A percentile compares a stretch with the other conserved stretches of the same genome.
Conservation (phyloP, 768 basidiomycete species). For the Termitomyces sp. region DNA sequence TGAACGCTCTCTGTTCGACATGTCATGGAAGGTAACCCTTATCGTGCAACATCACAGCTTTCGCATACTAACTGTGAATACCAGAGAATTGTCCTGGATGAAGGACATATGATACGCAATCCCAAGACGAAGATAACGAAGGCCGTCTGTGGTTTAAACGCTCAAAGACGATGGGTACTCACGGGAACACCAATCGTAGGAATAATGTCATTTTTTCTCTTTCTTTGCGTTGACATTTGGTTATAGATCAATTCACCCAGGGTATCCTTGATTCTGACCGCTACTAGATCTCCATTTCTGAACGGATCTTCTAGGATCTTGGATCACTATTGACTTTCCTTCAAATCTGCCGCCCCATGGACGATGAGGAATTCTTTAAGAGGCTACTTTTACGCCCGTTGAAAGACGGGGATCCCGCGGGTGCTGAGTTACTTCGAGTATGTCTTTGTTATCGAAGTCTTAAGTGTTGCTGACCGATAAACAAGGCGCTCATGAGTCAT, state of each 20-base stretch:
- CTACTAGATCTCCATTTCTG: background rate
- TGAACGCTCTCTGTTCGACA: slow-evolving; percentile 52
- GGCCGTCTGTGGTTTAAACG: slow-evolving; percentile 55
- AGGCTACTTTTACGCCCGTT: slow-evolving; percentile 73
- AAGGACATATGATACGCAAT: slow-evolving; percentile 86
- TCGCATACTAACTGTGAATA: background rate
- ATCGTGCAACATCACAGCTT: background rate
- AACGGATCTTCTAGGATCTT: slow-evolving; percentile 53
- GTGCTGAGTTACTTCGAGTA: slow-evolving; percentile 68
- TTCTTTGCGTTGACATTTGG: background rate
- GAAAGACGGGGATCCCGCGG: slow-evolving; percentile 59
- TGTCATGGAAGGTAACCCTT: slow-evolving; percentile 71
- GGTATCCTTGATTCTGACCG: slow-evolving; percentile 26
- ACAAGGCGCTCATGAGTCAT: slow-evolving; percentile 69
- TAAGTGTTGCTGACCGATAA: slow-evolving; percentile 4
- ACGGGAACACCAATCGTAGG: slow-evolving; percentile 88
- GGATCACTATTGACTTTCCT: slow-evolving; percentile 84
- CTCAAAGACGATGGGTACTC: slow-evolving; percentile 74
- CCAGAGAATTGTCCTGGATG: slow-evolving; percentile 74
- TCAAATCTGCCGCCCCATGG: slow-evolving; percentile 77
- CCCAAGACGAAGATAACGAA: slow-evolving; percentile 79
- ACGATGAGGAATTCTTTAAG: slow-evolving; percentile 80
- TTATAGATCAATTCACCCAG: slow-evolving; percentile 72
- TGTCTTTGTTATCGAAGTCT: slow-evolving; percentile 14
- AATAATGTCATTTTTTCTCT: background rate